A percentile compares a stretch with the other conserved stretches of the same genome.
Evolutionary conservation across 2,329 filamentous ascomycete genomes (phyloP).

Genomic region (Knoxdaviesia capensis): DNA sequence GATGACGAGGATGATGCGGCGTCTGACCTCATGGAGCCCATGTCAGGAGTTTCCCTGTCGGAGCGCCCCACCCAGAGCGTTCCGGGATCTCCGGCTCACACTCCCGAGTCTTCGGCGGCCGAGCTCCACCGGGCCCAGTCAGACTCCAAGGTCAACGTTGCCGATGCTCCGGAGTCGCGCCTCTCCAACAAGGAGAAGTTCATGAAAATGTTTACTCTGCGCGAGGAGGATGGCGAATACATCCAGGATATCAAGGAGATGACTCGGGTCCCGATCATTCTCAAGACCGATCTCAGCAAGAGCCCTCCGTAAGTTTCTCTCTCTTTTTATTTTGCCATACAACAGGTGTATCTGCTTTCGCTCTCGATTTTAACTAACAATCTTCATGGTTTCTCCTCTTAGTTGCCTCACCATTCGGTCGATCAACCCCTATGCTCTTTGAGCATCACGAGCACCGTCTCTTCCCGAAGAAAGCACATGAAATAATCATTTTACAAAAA

Average conservation of each 20-base stretch:
- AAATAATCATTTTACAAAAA: too few species aligned
- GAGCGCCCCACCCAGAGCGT: constrained; percentile 92
- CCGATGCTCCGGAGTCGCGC: constrained; percentile 58
- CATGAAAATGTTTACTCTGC: constrained; percentile 67
- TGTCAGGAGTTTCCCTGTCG: constrained; percentile 72
- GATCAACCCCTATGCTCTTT: constrained; percentile 57
- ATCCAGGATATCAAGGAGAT: constrained; percentile 98
- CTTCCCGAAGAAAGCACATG: too few species aligned
- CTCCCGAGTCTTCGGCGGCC: constrained; percentile 39
- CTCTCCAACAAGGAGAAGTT: constrained; percentile 94
- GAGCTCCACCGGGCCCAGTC: constrained; percentile 74
- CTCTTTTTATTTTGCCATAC: neutral
- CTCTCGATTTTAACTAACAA: constrained; percentile 15
- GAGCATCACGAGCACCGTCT: constrained; percentile 5
- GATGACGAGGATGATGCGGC: constrained; percentile 80
- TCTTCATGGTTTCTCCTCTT: constrained; percentile 1
- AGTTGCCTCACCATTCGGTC: constrained; percentile 73
- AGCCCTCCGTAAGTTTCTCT: constrained; percentile 78
- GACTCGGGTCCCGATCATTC: constrained; percentile 88
- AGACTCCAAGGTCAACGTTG: constrained; percentile 71
- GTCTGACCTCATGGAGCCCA: constrained; percentile 75
- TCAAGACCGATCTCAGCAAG: constrained; percentile 97
- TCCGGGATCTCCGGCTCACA: constrained; percentile 71
- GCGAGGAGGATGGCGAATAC: constrained; percentile 85
- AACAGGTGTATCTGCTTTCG: neutral